Percentiles rank a stretch among this genome's conserved stretches.
Conservation (phyloP, 2,329 filamentous ascomycete species). For the Lojkania enalia region DNA sequence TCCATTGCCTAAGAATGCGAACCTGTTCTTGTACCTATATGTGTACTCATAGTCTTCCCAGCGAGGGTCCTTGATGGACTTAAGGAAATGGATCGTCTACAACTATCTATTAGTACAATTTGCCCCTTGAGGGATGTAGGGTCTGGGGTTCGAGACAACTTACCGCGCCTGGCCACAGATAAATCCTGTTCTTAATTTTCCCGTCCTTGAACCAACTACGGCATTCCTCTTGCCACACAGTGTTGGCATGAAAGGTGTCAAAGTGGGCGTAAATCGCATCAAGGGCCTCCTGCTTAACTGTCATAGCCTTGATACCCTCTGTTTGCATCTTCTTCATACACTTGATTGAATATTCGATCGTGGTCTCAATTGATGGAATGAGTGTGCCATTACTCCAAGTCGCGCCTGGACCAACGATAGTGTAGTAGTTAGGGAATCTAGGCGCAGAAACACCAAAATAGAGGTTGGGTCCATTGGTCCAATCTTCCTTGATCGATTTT, state of each 20-base stretch:
- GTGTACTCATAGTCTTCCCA: conserved; percentile 53
- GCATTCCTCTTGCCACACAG: conserved; percentile 40
- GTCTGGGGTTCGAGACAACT: conserved; percentile 21
- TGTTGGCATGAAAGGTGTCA: conserved; percentile 34
- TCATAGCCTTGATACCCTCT: conserved; percentile 36
- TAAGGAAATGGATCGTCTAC: conserved; percentile 44
- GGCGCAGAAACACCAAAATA: conserved; percentile 50
- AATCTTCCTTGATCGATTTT: conserved; percentile 45
- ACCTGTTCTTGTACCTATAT: conserved; percentile 42
- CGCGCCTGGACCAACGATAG: conserved; percentile 47
- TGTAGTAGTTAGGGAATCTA: conserved; percentile 51
- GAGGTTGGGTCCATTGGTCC: conserved; percentile 45
- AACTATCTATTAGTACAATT: conserved; percentile 30
- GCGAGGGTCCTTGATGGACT: conserved; percentile 46
- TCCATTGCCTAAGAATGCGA: conserved; percentile 42
- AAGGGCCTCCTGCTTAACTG: conserved; percentile 35
- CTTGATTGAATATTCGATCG: conserved; percentile 37
- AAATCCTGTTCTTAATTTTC: conserved; percentile 38
- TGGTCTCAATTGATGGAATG: conserved; percentile 51
- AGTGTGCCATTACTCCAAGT: conserved; percentile 52
- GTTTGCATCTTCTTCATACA: conserved; percentile 40
- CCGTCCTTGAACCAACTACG: conserved; percentile 42
- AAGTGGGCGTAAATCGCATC: conserved; percentile 38
- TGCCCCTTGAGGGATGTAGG: conserved; percentile 29
- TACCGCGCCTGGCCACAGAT: conserved; percentile 39